phyloP scores from a whole-genome alignment of 371 early-diverging fungal genomes.

The Paraphysoderma sedebokerense region DNA sequence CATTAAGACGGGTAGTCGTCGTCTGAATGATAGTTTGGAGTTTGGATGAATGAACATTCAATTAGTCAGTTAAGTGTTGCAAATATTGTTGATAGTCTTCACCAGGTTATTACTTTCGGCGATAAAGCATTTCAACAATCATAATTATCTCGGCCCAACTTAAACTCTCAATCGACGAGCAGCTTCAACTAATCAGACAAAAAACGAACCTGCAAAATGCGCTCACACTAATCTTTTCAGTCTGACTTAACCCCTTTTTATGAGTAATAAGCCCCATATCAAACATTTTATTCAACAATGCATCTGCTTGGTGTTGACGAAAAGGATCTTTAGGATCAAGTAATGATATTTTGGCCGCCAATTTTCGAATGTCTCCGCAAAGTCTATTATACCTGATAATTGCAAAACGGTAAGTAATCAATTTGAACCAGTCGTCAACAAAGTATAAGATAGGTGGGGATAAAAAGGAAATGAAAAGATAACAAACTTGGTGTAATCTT shows the following conservation, averaged over 20 bases:
- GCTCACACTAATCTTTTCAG: slow-evolving; percentile 79
- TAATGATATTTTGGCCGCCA: slow-evolving; percentile 75
- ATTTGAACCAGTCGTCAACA: background rate
- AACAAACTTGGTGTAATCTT: slow-evolving; percentile 82
- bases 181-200: background rate
- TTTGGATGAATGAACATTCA: background rate
- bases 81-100: too few species aligned
- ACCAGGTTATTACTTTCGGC: too few species aligned
- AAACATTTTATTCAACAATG: slow-evolving; percentile 80
- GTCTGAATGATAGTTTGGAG: slow-evolving; percentile 17
- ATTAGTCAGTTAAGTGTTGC: background rate
- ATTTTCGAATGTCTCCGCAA: slow-evolving; percentile 69
- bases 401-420: too few species aligned
- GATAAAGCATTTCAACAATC: too few species aligned
- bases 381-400: slow-evolving; percentile 83
- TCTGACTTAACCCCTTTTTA: slow-evolving; percentile 68
- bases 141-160: too few species aligned
- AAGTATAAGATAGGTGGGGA: background rate
- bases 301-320: slow-evolving; percentile 56
- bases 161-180: too few species aligned
- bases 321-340: slow-evolving; percentile 81
- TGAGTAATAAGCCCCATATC: slow-evolving; percentile 74
- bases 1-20: slow-evolving; percentile 90
- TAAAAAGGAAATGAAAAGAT: background rate
- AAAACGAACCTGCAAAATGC: slow-evolving; percentile 55